A percentile compares a stretch with the other conserved stretches of the same genome.
phyloP scores from a whole-genome alignment of 176 grass and related monocot species.

The Cymbopogon citratus region DNA sequence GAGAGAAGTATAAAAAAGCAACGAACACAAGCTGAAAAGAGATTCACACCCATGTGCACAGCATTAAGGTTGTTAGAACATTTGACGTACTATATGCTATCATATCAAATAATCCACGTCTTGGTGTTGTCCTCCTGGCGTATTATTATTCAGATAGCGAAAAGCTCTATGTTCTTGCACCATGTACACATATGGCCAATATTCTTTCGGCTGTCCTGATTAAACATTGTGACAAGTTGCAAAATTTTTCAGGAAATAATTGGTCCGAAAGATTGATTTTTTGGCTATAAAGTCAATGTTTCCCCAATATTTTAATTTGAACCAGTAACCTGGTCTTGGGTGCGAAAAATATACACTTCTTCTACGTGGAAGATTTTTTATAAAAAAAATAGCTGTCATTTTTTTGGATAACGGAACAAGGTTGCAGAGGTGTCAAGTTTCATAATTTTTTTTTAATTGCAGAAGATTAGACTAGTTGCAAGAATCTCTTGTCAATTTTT shows the following conservation, averaged over 20 bases:
- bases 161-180: constrained; percentile 2
- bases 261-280: neutral
- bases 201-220: constrained; percentile 11
- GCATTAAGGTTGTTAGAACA: constrained; percentile 29
- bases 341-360: too few species aligned
- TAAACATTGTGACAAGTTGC: neutral
- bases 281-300: neutral
- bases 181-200: constrained; percentile 10
- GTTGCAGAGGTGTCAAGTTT: too few species aligned
- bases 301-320: neutral
- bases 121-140: neutral
- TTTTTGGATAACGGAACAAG: neutral
- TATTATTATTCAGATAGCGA: neutral
- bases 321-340: too few species aligned
- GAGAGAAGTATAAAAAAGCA: neutral
- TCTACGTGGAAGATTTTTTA: too few species aligned
- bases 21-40: constrained; percentile 17
- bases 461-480: neutral
- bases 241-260: neutral
- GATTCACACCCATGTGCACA: constrained; percentile 27
- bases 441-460: neutral
- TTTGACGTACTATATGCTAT: constrained; percentile 2
- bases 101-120: constrained; percentile 24
- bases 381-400: too few species aligned
- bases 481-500: neutral